Conservation (phyloP, 2,329 filamentous ascomycete species). For the Cladobotryum mycophilum region DNA sequence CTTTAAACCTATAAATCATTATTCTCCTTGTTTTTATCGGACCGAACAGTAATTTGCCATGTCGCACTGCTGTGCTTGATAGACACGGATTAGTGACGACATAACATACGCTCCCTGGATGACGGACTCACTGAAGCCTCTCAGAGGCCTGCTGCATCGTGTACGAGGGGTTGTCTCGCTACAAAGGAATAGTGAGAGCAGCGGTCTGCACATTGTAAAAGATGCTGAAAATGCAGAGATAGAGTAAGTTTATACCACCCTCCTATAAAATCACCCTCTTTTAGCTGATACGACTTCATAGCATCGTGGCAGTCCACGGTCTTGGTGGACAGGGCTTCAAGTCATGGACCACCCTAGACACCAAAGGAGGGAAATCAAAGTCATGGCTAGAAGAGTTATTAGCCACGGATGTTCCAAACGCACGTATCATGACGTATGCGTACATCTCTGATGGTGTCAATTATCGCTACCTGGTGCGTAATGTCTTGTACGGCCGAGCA, state of each 20-base stretch:
- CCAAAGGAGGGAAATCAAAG: constrained; percentile 14
- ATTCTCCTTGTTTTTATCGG: no score
- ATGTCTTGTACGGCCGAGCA: constrained; percentile 20
- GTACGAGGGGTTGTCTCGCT: constrained; percentile 17
- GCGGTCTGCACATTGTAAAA: constrained; percentile 16
- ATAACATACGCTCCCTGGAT: constrained; percentile 5
- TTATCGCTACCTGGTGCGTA: constrained; percentile 19
- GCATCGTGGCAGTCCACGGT: constrained; percentile 23
- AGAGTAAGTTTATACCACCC: constrained; percentile 14
- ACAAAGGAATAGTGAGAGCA: constrained; percentile 12
- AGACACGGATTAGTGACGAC: no score
- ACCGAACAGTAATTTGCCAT: no score
- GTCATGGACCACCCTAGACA: constrained; percentile 20
- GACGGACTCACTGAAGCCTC: constrained; percentile 17
- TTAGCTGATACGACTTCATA: background rate
- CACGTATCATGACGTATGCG: constrained; percentile 22
- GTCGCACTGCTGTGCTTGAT: no score
- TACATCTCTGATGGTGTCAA: constrained; percentile 18
- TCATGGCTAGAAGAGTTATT: constrained; percentile 21
- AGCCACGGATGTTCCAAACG: constrained; percentile 18
- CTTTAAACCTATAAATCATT: no score
- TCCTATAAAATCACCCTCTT: background rate
- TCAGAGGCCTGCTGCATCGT: constrained; percentile 19
- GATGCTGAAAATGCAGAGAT: constrained; percentile 19
- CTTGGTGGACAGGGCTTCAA: constrained; percentile 21